Conservation (phyloP, 2,329 filamentous ascomycete species). For the Ascosphaera apis region DNA sequence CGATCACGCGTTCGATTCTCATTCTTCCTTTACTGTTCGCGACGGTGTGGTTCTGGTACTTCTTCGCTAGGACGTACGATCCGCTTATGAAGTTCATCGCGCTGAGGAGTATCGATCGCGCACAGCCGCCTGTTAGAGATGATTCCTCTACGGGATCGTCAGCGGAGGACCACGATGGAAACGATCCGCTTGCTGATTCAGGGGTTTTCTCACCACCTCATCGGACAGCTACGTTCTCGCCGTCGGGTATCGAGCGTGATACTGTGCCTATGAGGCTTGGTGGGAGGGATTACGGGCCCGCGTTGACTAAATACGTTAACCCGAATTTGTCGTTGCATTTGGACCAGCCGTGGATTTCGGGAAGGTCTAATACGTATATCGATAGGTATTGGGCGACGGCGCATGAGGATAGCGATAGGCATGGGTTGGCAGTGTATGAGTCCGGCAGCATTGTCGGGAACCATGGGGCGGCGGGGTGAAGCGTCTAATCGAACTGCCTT, state of each 20-base stretch:
- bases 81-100: conserved; percentile 86
- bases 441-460: too few relatives aligned
- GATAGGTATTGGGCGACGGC: neutral
- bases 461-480: too few relatives aligned
- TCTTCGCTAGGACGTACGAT: conserved; percentile 59
- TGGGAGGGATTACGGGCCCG: conserved; percentile 16
- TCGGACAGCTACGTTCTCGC: conserved; percentile 14
- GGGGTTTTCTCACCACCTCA: neutral
- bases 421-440: too few relatives aligned
- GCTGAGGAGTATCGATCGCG: conserved; percentile 54
- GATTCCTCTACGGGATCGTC: neutral
- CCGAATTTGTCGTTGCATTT: conserved; percentile 22
- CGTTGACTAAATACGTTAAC: conserved; percentile 24
- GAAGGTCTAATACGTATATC: conserved; percentile 4
- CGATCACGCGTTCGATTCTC: conserved; percentile 48
- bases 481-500: too few relatives aligned
- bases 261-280: conserved; percentile 18
- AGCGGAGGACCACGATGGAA: conserved; percentile 5
- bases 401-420: neutral
- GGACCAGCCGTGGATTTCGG: conserved; percentile 22
- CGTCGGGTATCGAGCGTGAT: conserved; percentile 21
- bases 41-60: conserved; percentile 76
- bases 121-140: conserved; percentile 24
- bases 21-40: conserved; percentile 54
- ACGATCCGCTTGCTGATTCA: neutral